Evolutionary conservation across 1,284 basidiomycete species (phyloP), one percentile per base, ranked within the genome.

Genomic region (Amylostereum areolatum): DNA sequence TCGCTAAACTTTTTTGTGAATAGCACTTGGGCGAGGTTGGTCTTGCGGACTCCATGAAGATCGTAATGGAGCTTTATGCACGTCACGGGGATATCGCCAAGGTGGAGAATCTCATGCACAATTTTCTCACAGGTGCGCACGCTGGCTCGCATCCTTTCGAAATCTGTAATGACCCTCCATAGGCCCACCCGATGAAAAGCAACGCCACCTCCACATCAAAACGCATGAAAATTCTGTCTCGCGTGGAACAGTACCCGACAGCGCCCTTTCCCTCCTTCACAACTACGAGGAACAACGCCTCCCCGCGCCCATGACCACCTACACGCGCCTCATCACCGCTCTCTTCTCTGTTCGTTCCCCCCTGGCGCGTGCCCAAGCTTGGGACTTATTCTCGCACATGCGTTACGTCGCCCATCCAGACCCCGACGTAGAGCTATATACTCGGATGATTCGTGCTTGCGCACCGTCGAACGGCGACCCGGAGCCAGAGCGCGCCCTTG

Each of bases 361-460:
- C 27, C 49, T 77, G 12, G 77, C 76, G 2, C 76, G 77, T 37
- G 84, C 87, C 0, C 83, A 90, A 52, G 93, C 90, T 0, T 97
- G 92, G 92, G 92, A 97, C 59, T 75, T 98, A 27, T 98, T 93
- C 64, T 74, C 89, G 2, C 94, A 98, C 64, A 97, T 97, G 91
- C 90, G 97, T 47, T 90, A 97, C 48, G 86, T 89, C 5, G 92
- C 95, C 0, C 93, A 99, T 61, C 84, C 92, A 0, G 69, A 73
- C 2, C 94, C 96, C 0, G 83, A 89, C 53, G 73, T 75, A 2
- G 66, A 77, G 12, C 68, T 95, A 4, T 99, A 95, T 66, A 79
- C 85, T 0, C 65, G 82, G 28, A 97, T 99, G 92, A 94, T 99
- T 58, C 76, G 79, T 1, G 88, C 91, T 0, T 98, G 96, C 57